phyloP scores from a whole-genome alignment of 345 rosid genomes.

The Melaleuca alternifolia region DNA sequence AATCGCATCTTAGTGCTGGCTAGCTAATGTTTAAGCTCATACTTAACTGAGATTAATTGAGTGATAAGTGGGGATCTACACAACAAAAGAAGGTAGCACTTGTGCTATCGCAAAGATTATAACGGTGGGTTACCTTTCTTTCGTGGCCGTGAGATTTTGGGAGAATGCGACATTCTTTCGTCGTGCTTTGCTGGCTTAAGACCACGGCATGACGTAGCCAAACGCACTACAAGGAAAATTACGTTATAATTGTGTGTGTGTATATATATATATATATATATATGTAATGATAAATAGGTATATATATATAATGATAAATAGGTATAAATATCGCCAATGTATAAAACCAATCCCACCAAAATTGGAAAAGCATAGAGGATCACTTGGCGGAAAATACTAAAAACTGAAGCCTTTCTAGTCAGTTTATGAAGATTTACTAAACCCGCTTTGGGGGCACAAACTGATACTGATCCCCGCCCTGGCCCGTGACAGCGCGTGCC shows the following conservation, averaged over 20 bases:
- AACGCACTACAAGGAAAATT: neutral
- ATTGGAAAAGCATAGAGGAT: neutral
- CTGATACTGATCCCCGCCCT: neutral
- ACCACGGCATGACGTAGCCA: neutral
- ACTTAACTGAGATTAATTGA: neutral
- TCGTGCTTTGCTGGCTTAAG: neutral
- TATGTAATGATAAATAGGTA: too few species aligned
- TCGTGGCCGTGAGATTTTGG: neutral
- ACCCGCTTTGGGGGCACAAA: neutral
- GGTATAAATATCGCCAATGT: neutral
- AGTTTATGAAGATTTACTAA: neutral
- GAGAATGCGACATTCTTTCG: neutral
- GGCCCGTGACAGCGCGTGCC: too few species aligned
- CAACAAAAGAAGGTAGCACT: neutral
- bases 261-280: too few species aligned
- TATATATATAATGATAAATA: neutral
- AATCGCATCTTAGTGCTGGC: neutral
- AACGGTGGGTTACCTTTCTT: neutral
- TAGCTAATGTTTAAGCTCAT: neutral
- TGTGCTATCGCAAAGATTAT: neutral
- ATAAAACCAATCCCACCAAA: neutral
- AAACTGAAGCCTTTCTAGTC: neutral
- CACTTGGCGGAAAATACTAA: neutral
- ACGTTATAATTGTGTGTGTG: too few species aligned
- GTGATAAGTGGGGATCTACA: neutral